phyloP scores from a whole-genome alignment of 1,139 yeast species.

The Kurtzmaniella natalensis region DNA sequence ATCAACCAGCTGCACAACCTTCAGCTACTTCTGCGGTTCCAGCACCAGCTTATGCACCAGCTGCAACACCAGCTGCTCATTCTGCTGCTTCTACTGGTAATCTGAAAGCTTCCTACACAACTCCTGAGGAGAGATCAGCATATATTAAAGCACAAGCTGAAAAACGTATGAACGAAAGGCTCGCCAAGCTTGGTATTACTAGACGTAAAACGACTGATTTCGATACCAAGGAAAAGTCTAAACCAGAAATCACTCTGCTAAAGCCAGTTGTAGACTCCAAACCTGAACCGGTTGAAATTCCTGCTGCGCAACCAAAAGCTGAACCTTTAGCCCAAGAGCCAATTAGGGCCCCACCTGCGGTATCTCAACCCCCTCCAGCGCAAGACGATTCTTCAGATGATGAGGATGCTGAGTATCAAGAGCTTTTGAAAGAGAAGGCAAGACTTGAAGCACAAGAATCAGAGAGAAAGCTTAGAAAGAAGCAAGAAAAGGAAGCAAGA shows the following conservation, averaged over 20 bases:
- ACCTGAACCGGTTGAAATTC: neutral
- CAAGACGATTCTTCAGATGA: constrained; percentile 27
- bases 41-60: constrained; percentile 10
- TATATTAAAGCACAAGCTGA: constrained; percentile 89
- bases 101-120: constrained; percentile 18
- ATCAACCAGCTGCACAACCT: constrained; percentile 4
- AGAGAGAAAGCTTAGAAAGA: constrained; percentile 45
- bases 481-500: constrained; percentile 53
- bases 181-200: constrained; percentile 79
- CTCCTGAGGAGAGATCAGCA: constrained; percentile 71
- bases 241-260: neutral
- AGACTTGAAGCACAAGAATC: constrained; percentile 45
- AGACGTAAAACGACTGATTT: constrained; percentile 19
- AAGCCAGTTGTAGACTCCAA: neutral
- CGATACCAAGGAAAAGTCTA: constrained; percentile 1
- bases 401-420: constrained; percentile 46
- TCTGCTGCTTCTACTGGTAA: constrained; percentile 9
- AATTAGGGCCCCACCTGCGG: neutral
- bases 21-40: constrained; percentile 9
- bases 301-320: neutral
- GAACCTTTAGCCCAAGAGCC: neutral
- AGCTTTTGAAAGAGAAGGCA: constrained; percentile 42
- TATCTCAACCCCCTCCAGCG: constrained; percentile 1
- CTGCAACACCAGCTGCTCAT: constrained; percentile 9
- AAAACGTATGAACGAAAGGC: constrained; percentile 80